Evolutionary conservation across 1,139 yeast species (phyloP), one percentile per base, ranked within the genome.

Genomic region (Keqinozyma sinolaborantium): DNA sequence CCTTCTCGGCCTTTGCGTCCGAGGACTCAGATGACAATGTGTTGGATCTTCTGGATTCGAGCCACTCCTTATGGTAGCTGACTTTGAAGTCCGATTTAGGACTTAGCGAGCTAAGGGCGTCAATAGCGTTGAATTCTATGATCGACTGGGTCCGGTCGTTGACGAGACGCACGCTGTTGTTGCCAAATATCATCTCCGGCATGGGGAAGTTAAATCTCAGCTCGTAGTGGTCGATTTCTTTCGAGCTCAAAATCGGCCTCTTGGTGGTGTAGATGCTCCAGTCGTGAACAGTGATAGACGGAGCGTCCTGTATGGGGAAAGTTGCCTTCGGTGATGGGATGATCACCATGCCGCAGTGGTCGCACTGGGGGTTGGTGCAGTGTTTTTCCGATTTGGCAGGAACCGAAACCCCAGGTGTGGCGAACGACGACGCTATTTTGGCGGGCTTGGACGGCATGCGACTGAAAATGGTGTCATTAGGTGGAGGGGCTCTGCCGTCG

Each of bases 101-200:
- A 8, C 65, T 72, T 23, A 87, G 87, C 30, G 75, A 58, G 42
- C 78, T 85, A 36, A 92, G 65, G 0, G 97, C 97, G 50, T 83
- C 92, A 25, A 82, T 60, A 0, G 96, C 82, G 50, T 83, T 81
- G 58, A 90, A 88, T 31, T 67, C 70, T 11, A 90, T 66, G 4
- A 53, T 45, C 54, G 78, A 73, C 3, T 73, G 56, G 47, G 60
- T 49, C 32, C 53, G 51, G 27, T 61, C 68, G 38, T 66, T 58
- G 3, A 53, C 56, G 6, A 86, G 52, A 31, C 64, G 68, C n/a
- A 88, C 79, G 38, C 60, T 58, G 52, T 85, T 90, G 44, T 85
- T 79, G n/a, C 97, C 97, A 60, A 92, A 92, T 11, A 92, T 88
- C 98, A 92, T 92, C 53, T 92, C 99, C 0, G 99, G 99, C 32